These are phyloP conservation scores for Austroboletus festivus DNA, from an alignment of 768 basidiomycete genomes.

Conservation along the genomic window DNA sequence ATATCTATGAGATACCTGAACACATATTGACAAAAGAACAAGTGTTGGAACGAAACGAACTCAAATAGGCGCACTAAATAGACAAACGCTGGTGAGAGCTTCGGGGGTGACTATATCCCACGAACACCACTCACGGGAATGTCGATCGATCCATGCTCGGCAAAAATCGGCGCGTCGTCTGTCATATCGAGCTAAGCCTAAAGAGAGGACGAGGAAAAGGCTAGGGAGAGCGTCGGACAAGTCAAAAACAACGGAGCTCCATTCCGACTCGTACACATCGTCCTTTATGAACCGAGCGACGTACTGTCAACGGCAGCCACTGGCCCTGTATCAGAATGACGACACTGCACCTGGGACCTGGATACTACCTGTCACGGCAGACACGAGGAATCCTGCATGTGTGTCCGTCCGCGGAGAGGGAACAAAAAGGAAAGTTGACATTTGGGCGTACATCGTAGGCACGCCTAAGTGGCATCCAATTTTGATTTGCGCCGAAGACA, in stretches of 20 bases:
- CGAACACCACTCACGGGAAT: slow-evolving; percentile 14
- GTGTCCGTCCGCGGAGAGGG: slow-evolving; percentile 4
- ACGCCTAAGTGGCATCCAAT: too few relatives aligned
- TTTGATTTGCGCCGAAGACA: too few relatives aligned
- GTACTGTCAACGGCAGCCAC: not conserved
- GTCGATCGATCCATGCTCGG: not conserved
- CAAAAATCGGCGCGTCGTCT: not conserved
- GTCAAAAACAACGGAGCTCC: not conserved
- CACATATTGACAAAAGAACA: slow-evolving; percentile 13
- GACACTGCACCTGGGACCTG: not conserved
- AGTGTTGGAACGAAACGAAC: slow-evolving; percentile 13
- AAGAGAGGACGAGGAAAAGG: not conserved
- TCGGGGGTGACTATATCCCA: too few relatives aligned
- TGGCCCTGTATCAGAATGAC: not conserved
- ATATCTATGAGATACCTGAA: slow-evolving; percentile 6
- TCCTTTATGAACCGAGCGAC: not conserved
- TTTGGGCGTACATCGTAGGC: too few relatives aligned
- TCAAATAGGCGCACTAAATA: slow-evolving; percentile 9
- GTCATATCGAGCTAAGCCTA: slow-evolving; percentile 9
- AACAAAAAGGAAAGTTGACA: too few relatives aligned
- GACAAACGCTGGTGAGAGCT: not conserved
- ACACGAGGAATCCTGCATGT: slow-evolving; percentile 14
- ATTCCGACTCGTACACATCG: not conserved
- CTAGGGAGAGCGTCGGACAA: not conserved
- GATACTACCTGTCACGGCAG: not conserved